Evolutionary conservation across 768 basidiomycete species (phyloP), one percentile per base, ranked within the genome.

Genomic region (Lactarius sp.): DNA sequence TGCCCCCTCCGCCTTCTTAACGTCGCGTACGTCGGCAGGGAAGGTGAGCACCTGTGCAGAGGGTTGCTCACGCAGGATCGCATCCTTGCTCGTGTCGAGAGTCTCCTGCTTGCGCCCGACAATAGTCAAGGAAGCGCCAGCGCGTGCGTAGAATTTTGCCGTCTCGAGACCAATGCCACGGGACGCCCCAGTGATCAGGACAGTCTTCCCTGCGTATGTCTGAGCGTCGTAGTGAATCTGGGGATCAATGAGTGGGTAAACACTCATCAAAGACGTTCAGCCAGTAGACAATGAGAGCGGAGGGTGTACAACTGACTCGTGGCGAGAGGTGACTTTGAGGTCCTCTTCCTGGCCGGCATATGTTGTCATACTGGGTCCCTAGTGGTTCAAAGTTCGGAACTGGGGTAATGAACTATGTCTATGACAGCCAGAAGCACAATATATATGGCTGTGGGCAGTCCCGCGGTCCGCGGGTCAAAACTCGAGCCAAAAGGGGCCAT

Each of bases 131-230:
- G 31, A 41, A 5, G 70, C 70, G 4, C 70, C 70, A 2, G 68
- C 65, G 7, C 52, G 53, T 1, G 66, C 68, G 14, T 66, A 71
- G 12, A 44, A 44, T 44, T 44, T 20, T 58, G 42, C 20, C 61
- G 33, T 64, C n/a, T 61, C 69, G 34, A 59, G 42, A 7, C 70
- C 70, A 2, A 71, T 70, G 34, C 70, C 70, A 18, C 64, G 65
- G 10, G 60, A 64, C 3, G 65, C 62, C n/a, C 71, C 71, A 7
- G 70, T 71, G 61, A 71, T 64, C 34, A 71, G 34, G 9, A 69
- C 70, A 1, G 66, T 64, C 46, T 66, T 66, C 6, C 58, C 58
- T 57, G 58, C 54, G 34, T 52, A 64, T 16, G 62, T 52, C 42
- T 59, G 56, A 4, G 39, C 57, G 2, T 57, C 57, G 31, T 52